phyloP scores from a whole-genome alignment of 2,329 filamentous ascomycete species.

The Colletotrichum spaethianum region DNA sequence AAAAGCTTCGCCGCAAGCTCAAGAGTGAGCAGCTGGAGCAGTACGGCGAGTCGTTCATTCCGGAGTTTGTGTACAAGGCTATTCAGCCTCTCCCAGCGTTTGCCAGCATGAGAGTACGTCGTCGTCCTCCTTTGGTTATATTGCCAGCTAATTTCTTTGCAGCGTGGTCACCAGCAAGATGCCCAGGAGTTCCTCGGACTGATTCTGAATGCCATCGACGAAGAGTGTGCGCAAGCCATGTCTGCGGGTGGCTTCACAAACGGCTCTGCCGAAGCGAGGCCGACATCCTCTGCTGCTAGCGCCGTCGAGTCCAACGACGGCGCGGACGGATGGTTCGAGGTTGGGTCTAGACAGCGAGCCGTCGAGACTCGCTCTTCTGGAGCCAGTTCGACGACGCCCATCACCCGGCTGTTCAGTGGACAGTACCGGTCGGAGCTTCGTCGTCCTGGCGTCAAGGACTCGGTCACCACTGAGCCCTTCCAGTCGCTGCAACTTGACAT shows the following conservation, averaged over 20 bases:
- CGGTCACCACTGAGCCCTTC: slow-evolving; percentile 93
- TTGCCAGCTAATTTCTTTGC: slow-evolving; percentile 43
- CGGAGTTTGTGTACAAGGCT: slow-evolving; percentile 95
- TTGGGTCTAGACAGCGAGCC: slow-evolving; percentile 91
- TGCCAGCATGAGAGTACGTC: slow-evolving; percentile 87
- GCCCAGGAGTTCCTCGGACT: slow-evolving; percentile 98
- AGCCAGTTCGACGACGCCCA: slow-evolving; percentile 80
- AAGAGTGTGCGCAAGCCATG: slow-evolving; percentile 89
- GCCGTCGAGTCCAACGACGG: slow-evolving; percentile 50
- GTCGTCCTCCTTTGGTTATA: background rate
- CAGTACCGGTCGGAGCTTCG: slow-evolving; percentile 90
- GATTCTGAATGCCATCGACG: slow-evolving; percentile 90
- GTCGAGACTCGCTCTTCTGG: slow-evolving; percentile 91
- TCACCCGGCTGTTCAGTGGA: slow-evolving; percentile 96
- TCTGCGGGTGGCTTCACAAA: slow-evolving; percentile 43
- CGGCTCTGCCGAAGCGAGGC: slow-evolving; percentile 45
- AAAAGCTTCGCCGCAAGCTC: slow-evolving; percentile 80
- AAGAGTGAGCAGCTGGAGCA: slow-evolving; percentile 89
- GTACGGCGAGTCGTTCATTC: slow-evolving; percentile 91
- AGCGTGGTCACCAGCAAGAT: slow-evolving; percentile 97
- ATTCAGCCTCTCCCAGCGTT: slow-evolving; percentile 91
- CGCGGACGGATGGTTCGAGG: slow-evolving; percentile 88
- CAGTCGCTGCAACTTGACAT: slow-evolving; percentile 97
- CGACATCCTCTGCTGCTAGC: slow-evolving; percentile 47
- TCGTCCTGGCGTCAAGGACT: slow-evolving; percentile 88